Base-by-base conservation (phyloP, 2,329 filamentous ascomycete genomes). In the Nothophoma quercina region DNA sequence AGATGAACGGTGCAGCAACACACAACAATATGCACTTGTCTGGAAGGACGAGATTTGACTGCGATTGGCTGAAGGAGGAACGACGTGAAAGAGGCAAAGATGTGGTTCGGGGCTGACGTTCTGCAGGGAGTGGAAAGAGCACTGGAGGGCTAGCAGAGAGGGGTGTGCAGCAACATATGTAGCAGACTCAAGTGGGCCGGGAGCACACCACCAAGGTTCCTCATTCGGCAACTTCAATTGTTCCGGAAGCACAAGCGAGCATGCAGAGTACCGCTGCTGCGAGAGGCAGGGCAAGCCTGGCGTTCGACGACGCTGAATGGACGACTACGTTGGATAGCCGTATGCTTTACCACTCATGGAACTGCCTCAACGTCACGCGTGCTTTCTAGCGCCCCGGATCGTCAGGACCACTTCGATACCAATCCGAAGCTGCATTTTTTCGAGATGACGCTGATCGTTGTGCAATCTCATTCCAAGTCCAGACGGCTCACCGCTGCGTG, bases 151-250 rank as follows among this genome's bases (percentile, higher is more conserved):
- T 34, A 51, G 66, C 43, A 48, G 50, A 62, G 70, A 64, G 69
- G 68, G 68, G 69, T 67, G 67, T 64, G 69, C 69, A 70, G 62
- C 62, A 50, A 64, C 45, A 65, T 68, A 68, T 66, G 65, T 69
- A 69, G 41, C 46, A 63, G 51, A 58, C 45, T 30, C n/a, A 35
- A 43, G 64, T 68, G 64, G 69, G 63, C 61, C 63, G 55, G 63
- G 58, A 42, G 56, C 59, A 60, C 60, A 61, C 60, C 49, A 58
- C 62, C 58, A 64, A 59, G 54, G 51, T 60, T 58, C 60, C 64
- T 67, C 55, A 58, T 63, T 62, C 55, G 60, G 56, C 59, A 42
- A 32, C 44, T 48, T 53, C 2, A 61, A 62, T 63, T 62, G 53
- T 61, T 53, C 56, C 59, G 47, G 48, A 29, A 41, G 28, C 53